phyloP scores from a whole-genome alignment of 2,329 filamentous ascomycete genomes.

The Ophiocordyceps camponoti-leonardi region DNA sequence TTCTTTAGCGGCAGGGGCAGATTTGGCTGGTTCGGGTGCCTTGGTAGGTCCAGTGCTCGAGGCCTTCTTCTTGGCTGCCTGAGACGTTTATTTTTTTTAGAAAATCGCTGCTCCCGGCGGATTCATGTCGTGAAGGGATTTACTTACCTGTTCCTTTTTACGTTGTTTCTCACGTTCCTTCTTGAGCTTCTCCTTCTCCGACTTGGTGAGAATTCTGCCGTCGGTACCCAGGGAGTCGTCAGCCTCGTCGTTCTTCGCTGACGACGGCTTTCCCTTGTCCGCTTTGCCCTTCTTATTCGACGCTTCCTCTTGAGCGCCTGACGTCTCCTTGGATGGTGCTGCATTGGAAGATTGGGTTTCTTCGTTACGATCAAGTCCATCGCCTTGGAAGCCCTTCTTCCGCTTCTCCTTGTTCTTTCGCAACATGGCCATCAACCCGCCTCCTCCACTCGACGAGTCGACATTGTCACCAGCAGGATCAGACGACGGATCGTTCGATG shows the following conservation, averaged over 20 bases:
- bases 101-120: not conserved
- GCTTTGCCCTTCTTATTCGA: constrained; percentile 60
- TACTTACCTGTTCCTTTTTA: constrained; percentile 92
- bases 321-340: constrained; percentile 57
- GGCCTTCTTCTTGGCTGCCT: constrained; percentile 70
- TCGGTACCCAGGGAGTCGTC: constrained; percentile 35
- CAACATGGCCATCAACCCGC: constrained; percentile 63
- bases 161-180: constrained; percentile 97
- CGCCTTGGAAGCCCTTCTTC: constrained; percentile 66
- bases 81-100: not conserved
- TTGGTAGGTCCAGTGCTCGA: constrained; percentile 14
- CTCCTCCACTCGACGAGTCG: constrained; percentile 37
- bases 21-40: constrained; percentile 11
- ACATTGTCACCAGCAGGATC: constrained; percentile 32
- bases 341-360: constrained; percentile 14
- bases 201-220: constrained; percentile 77
- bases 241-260: constrained; percentile 25
- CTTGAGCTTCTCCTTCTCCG: constrained; percentile 95
- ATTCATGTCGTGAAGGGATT: not conserved
- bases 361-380: constrained; percentile 53
- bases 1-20: constrained; percentile 22
- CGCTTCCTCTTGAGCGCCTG: constrained; percentile 65
- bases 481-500: constrained; percentile 19
- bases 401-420: constrained; percentile 72
- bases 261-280: constrained; percentile 23